Base-by-base conservation (phyloP, 495 filamentous ascomycete species). In the Aspergillus mulundensis region DNA sequence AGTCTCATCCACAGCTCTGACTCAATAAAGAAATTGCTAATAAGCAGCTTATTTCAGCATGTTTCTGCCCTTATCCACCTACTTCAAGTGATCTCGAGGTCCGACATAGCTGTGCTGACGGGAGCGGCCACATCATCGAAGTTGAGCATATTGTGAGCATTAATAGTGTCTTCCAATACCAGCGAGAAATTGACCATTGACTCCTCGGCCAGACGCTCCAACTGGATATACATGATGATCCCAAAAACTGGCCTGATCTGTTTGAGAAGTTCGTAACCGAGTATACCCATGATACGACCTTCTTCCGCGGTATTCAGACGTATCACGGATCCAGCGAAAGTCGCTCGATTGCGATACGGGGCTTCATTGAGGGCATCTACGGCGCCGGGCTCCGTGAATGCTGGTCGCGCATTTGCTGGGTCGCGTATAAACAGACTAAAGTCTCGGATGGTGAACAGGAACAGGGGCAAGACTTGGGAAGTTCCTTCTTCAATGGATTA, bases 401-500 rank as follows among this genome's bases (percentile, higher is more conserved):
- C 18, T 78, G 77, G 77, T 59, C 53, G 11, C 74, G 76, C 2
- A 68, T 81, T 52, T 73, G 71, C 42, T 72, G 77, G 55, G 68
- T 65, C 16, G 65, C 72, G 41, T 74, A 68, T 58, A 44, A 59
- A 51, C 32, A 15, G 7, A 24, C 44, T 20, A 52, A 61, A n/a
- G 34, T 21, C 23, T 19, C 28, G 15, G 25, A 32, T 36, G 15
- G 20, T 8, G 16, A 11, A 19, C 16, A 25, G 7, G 39, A 21
- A 11, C 43, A 58, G 0, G 50, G 61, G 12, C 59, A 70, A 15
- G 42, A 56, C 12, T 11, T 23, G 6, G 20, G 7, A 0, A 40
- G 48, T 19, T 21, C 20, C 18, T 43, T 61, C 8, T 21, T 21
- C 24, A 45, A 65, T 40, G 51, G 63, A 16, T 40, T 52, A 30